phyloP scores from a whole-genome alignment of 78 protist species.

The Diacronema lutheri region DNA sequence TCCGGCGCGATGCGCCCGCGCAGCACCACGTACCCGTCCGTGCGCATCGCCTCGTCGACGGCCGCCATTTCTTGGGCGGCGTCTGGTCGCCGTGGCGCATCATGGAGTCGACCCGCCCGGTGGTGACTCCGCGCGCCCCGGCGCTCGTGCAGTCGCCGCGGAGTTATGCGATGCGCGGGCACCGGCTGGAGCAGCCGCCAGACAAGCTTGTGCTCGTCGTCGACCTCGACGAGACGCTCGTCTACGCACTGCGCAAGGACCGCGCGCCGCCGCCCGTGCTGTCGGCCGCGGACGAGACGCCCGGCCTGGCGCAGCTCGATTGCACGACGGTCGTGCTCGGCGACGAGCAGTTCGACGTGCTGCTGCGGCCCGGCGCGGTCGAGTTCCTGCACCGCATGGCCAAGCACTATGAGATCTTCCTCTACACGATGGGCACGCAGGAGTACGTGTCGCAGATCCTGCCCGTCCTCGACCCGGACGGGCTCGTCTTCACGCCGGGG shows the following conservation, averaged over 20 bases:
- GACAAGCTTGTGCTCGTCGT: not conserved
- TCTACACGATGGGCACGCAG: conserved; percentile 14
- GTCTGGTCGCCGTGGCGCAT: too few relatives aligned
- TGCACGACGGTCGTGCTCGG: not conserved
- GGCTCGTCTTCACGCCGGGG: not conserved
- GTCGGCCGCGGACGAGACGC: not conserved
- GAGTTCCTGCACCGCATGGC: not conserved
- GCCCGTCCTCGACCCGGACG: not conserved
- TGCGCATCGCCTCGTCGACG: too few relatives aligned
- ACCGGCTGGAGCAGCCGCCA: too few relatives aligned
- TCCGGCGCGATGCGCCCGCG: too few relatives aligned
- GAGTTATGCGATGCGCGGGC: too few relatives aligned
- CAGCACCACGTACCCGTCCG: too few relatives aligned
- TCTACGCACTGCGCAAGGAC: conserved; percentile 7
- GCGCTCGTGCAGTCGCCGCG: too few relatives aligned
- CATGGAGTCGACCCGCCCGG: too few relatives aligned
- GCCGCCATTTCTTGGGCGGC: too few relatives aligned
- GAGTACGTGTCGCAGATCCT: conserved; percentile 1
- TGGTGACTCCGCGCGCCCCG: too few relatives aligned
- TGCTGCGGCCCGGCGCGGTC: conserved; percentile 2
- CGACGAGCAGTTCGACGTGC: not conserved
- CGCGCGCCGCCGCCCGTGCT: not conserved
- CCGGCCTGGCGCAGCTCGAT: not conserved
- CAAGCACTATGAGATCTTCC: not conserved
- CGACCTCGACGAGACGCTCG: conserved; percentile 18